Evolutionary conservation across 2,329 filamentous ascomycete species (phyloP), one percentile per base, ranked within the genome.

Genomic region (Chrysoporthe cubensis): DNA sequence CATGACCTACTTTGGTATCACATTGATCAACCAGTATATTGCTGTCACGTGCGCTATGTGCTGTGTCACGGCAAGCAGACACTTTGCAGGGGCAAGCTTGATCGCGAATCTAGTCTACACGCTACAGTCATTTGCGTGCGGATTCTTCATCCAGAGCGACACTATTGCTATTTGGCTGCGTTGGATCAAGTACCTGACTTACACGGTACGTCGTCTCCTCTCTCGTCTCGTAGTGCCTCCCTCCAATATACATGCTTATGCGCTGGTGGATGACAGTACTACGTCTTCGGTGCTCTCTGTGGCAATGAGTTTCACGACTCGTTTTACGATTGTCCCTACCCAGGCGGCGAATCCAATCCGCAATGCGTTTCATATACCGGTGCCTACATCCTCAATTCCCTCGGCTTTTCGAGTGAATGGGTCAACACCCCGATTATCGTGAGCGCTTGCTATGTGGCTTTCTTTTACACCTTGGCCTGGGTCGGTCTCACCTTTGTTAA

Each of bases 101-200:
- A 88, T 93, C 59, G 90, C 87, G 11, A 94, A 94, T 72, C 78
- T 94, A 60, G 85, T 84, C 0, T 94, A 89, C 72, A 94, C 91
- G 0, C 71, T 94, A 26, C 91, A 94, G 74, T 90, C 86, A 1
- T 88, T 93, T 80, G 88, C 88, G 0, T 93, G 91, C 71, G 91
- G 91, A 1, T 93, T 90, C 76, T 94, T 94, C 71, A 87, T 94
- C 16, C 91, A 94, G 75, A 83, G 84, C 13, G 87, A 91, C 64
- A 88, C 89, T 5, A 91, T 94, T 3, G 90, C 91, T 0, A 82
- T 94, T 1, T 94, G 93, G 72, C 87, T 93, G n/a, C 84, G 91
- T 66, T 94, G 91, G 91, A 80, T 91, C 1, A 94, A 93, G 74
- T 91, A 88, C 81, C 83, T 84, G 34, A 85, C 87, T 1, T 90